Base-by-base conservation (phyloP, 805 yeast species). In the Ogataea pilisensis region DNA sequence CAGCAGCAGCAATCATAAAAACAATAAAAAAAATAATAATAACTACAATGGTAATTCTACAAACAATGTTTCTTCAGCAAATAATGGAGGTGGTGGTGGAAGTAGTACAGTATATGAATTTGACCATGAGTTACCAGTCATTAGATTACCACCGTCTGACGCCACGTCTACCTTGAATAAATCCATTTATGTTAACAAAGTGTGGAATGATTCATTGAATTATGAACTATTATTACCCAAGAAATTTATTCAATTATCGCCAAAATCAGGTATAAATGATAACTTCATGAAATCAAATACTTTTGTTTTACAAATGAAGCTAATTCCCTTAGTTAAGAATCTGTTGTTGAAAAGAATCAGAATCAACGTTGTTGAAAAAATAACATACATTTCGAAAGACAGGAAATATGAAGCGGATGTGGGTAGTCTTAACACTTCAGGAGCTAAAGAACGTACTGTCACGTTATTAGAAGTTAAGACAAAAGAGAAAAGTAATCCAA, bases 171-270 rank as follows among this genome's bases (percentile, higher is more conserved):
- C 76, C 7, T 67, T 78, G 5, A 82, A 84, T 55, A 85, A 83
- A 54, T 88, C 95, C 0, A 75, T 85, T 14, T 84, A 80, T 57
- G 87, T 85, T 27, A 83, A 82, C 56, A 70, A 85, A 46, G 71
- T 79, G 1, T 85, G 93, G 93, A 78, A 79, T 50, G 81, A 83
- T 41, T 60, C 87, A 0, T 61, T 85, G 28, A 78, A 79, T 41
- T 85, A 85, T 60, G 83, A 83, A 48, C 72, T 85, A 13, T 75
- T 88, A 0, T 72, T 85, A 43, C 89, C 90, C 0, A 72, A 72
- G 43, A 85, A 85, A 53, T 85, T 71, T 57, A 76, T 84, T 9
- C 69, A 85, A 2, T 61, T 85, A 35, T 84, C 85, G 3, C 70
- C 79, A 11, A 78, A 74, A 37, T 66, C 64, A 64, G 54, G 52